These are phyloP conservation scores for Glomus cerebriforme DNA, from an alignment of 192 early-diverging fungal species.

Conservation along the genomic window DNA sequence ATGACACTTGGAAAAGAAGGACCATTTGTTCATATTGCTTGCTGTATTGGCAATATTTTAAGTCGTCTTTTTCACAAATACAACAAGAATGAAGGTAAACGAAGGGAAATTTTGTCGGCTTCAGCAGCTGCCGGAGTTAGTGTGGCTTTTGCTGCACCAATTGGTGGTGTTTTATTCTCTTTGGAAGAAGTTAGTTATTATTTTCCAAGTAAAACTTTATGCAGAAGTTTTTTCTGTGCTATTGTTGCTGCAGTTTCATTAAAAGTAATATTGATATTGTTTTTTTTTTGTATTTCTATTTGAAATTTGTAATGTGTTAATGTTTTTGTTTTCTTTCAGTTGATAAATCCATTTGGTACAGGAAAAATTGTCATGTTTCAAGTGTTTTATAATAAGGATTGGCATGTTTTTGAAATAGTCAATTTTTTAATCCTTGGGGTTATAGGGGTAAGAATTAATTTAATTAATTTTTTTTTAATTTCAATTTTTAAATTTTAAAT, in stretches of 20 bases:
- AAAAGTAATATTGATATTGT: slow-evolving; percentile 51
- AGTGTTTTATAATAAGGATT: slow-evolving; percentile 86
- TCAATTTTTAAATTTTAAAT: background rate
- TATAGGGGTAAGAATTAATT: slow-evolving; percentile 65
- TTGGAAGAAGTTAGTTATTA: slow-evolving; percentile 72
- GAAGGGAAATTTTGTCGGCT: slow-evolving; percentile 81
- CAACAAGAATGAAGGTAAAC: slow-evolving; percentile 77
- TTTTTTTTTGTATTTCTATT: background rate
- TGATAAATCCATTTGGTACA: slow-evolving; percentile 92
- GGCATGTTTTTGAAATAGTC: slow-evolving; percentile 91
- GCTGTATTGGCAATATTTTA: slow-evolving; percentile 89
- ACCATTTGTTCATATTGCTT: slow-evolving; percentile 93
- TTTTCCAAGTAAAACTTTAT: slow-evolving; percentile 94
- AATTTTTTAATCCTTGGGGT: slow-evolving; percentile 78
- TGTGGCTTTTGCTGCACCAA: slow-evolving; percentile 96
- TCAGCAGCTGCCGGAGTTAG: slow-evolving; percentile 93
- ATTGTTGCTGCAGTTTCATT: slow-evolving; percentile 91
- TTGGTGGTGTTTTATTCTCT: slow-evolving; percentile 81
- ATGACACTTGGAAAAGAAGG: slow-evolving; percentile 95
- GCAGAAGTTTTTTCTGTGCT: slow-evolving; percentile 95
- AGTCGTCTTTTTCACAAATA: slow-evolving; percentile 80
- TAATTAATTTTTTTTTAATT: background rate
- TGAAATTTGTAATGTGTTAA: background rate
- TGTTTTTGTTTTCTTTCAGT: slow-evolving; percentile 35
- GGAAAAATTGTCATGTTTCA: slow-evolving; percentile 98